These are phyloP conservation scores for Vigna reflexopilosa DNA, from an alignment of 306 rosid species.

Conservation along the genomic window DNA sequence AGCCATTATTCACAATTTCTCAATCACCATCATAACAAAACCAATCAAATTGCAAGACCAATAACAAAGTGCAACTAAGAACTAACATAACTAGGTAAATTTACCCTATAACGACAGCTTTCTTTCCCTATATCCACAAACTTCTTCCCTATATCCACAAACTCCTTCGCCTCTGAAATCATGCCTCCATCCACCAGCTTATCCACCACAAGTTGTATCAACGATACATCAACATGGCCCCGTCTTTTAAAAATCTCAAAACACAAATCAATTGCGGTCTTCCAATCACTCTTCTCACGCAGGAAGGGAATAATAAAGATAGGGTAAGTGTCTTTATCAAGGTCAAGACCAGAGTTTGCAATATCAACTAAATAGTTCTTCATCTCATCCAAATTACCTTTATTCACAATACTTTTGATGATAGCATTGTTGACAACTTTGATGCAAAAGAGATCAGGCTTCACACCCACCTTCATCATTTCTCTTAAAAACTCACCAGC, in stretches of 20 bases:
- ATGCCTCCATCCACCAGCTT: constrained; percentile 56
- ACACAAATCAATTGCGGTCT: constrained; percentile 52
- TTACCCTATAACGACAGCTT: constrained; percentile 56
- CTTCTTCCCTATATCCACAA: constrained; percentile 49
- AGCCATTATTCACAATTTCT: background rate
- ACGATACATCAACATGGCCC: constrained; percentile 48
- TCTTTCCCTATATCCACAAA: constrained; percentile 55
- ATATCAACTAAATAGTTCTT: constrained; percentile 62
- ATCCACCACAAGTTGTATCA: constrained; percentile 72
- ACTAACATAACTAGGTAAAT: constrained; percentile 41
- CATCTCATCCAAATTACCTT: constrained; percentile 63
- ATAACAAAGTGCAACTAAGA: constrained; percentile 33
- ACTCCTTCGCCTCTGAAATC: constrained; percentile 61
- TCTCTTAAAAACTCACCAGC: no score
- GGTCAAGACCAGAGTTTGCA: constrained; percentile 51
- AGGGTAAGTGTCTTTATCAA: constrained; percentile 55
- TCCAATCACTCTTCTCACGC: constrained; percentile 73
- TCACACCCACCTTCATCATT: constrained; percentile 29
- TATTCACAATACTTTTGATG: constrained; percentile 64
- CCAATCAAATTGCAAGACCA: constrained; percentile 40
- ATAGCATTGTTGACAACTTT: constrained; percentile 44
- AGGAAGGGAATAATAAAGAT: constrained; percentile 60
- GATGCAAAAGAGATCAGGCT: constrained; percentile 64
- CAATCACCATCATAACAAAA: constrained; percentile 35
- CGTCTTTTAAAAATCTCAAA: constrained; percentile 52